Base-by-base conservation (phyloP, 495 filamentous ascomycete genomes). In the Penicillium desertorum region DNA sequence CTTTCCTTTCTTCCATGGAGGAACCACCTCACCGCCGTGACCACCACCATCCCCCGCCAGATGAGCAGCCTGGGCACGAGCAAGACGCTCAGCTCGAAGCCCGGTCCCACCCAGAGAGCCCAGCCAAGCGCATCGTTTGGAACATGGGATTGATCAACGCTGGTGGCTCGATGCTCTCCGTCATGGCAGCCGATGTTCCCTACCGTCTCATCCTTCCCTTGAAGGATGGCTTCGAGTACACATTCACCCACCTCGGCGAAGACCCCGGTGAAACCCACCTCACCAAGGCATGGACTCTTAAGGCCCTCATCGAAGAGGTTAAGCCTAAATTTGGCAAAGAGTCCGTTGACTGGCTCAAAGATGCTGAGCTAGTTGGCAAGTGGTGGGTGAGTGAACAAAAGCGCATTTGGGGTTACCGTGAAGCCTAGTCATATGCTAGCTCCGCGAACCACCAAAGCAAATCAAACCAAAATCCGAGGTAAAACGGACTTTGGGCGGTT, bases 71-170 rank as follows among this genome's bases (percentile, higher is more conserved):
- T 20, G 30, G 17, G 14, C 42, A 34, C 10, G 30, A 46, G 53
- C 42, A 30, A 14, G 4, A 17, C 22, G 14, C 42, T 14, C 43
- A 55, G n/a, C 16, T 30, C 23, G 51, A 56, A 14, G 20, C 30
- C 25, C 52, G 56, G n/a, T 50, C 51, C n/a, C 44, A 62, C n/a
- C 37, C 54, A 0, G 48, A 56, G n/a, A 20, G 48, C 20, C 41
- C 52, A n/a, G 45, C 37, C 14, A 61, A 42, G 8, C 61, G 56
- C 2, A 45, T 43, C 16, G 57, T 36, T 27, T 69, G 66, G 76
- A 77, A 79, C 51, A 71, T 79, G 42, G 76, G 72, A 20, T 60
- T 78, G 19, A 71, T 79, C 49, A 79, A 79, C 29, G 74, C 75
- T 0, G 77, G 77, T 32, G 76, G 75, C 19, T 64, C 71, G 0